Conservation (phyloP, 139 green algal genomes). For the Parachlorella kessleri region DNA sequence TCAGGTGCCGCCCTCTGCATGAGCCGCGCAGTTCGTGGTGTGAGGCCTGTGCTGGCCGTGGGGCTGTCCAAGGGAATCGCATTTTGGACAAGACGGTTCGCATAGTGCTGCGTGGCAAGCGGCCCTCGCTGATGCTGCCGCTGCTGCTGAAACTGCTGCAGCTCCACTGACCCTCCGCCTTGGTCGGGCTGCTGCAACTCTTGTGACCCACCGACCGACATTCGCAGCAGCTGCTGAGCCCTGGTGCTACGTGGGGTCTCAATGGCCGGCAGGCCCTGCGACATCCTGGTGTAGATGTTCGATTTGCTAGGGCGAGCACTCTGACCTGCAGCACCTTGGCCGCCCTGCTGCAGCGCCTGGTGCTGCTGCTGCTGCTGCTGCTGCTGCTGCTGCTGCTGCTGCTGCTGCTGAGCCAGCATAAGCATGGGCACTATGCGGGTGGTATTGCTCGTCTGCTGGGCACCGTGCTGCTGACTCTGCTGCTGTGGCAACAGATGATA, state of each 20-base stretch:
- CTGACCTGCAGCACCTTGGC: too few relatives aligned
- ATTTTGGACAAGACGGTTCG: not conserved
- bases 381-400: not conserved
- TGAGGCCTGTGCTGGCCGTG: slow-evolving; percentile 1
- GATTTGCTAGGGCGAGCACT: not conserved
- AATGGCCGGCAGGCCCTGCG: not conserved
- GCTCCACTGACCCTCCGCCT: not conserved
- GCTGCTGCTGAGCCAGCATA: not conserved
- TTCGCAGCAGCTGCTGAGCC: not conserved
- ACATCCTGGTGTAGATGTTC: not conserved
- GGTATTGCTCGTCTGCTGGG: too few relatives aligned
- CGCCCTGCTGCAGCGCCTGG: too few relatives aligned
- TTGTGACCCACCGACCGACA: too few relatives aligned
- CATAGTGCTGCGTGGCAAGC: not conserved
- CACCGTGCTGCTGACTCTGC: too few relatives aligned
- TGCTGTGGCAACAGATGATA: too few relatives aligned
- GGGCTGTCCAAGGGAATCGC: slow-evolving; percentile 4
- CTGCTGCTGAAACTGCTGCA: not conserved
- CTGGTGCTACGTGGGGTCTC: not conserved
- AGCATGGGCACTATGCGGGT: too few relatives aligned
- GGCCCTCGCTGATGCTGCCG: not conserved
- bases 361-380: not conserved
- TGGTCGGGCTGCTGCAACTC: not conserved
- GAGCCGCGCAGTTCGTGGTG: not conserved
- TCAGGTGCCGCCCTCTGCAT: not conserved